Base-by-base conservation (phyloP, 768 basidiomycete genomes). In the Clavaria fumosa region DNA sequence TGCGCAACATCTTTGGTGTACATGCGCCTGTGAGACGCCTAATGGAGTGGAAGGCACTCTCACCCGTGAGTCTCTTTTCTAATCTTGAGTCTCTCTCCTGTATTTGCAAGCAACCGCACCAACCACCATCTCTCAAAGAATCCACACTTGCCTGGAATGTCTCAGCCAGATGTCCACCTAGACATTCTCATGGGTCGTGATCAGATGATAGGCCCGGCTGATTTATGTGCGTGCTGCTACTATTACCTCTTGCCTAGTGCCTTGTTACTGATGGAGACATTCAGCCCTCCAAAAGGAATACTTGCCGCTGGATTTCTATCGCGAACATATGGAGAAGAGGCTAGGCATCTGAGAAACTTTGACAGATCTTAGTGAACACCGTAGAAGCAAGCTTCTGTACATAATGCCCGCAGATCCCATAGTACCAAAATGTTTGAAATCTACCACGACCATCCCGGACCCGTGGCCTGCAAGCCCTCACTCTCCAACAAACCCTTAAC, bases 121-220 rank as follows among this genome's bases (percentile, higher is more conserved):
- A 31, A 27, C 19, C 39, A 34, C 28, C 35, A 12, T 15, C 26
- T 38, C 19, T 24, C 40, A 26, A 44, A 88, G 84, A 69, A 63
- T 47, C 67, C 74, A 2, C 76, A 75, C 44, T 70, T 82, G 59
- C 68, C 80, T 11, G 70, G 63, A 26, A 54, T 77, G 46, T 62
- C 68, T 11, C 70, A 69, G 36, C 74, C 76, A 7, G 95, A 96
- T 59, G 52, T 96, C 26, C 79, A 85, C 45, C 72, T 91, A 19
- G 93, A 99, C 54, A 84, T 97, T 47, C 58, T 99, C 41, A 83
- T 84, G 75, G 93, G 93, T 32, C 75, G 79, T 26, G 93, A 99
- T 50, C 86, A 95, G 56, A 64, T 59, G 17, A 65, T 99, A 38
- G 78, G 80, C 19, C 68, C 77, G 3, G 59, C 60, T 2, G 93